Evolutionary conservation across 345 rosid species (phyloP), one percentile per base, ranked within the genome.

Genomic region (Citrus hindsii): DNA sequence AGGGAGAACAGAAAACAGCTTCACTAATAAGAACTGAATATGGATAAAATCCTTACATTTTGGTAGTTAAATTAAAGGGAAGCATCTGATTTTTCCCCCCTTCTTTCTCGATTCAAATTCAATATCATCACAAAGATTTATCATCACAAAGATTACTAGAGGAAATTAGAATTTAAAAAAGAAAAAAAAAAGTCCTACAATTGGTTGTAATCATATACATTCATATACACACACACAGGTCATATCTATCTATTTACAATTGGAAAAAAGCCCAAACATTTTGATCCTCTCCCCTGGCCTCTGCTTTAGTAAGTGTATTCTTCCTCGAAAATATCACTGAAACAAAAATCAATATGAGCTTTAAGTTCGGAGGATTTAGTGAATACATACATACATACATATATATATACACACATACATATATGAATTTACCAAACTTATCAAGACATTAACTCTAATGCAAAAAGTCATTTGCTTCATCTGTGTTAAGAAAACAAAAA

Each of bases 301-400:
- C 3, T 37, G 59, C 48, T 71, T 58, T 24, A 33, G 62, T 28
- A 25, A 38, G 46, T 22, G 62, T 7, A n/a, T 42, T 65, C 63
- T 51, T 35, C 79, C 8, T 46, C 25, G 10, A 62, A 67, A 78
- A 75, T 68, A 48, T 37, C 25, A 53, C 46, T 53, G 61, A 75
- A 75, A 27, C 64, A 75, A 53, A 69, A 6, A 38, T 32, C 5
- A 62, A 68, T 40, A 42, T 32, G 8, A 40, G 27, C 25, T 55
- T 58, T 27, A 35, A 28, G 63, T 51, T 53, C 10, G 8, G 32
- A 12, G 13, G 28, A 35, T 38, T 60, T 8, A 10, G 16, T 37
- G 58, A 4, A 46, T 2, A 40, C 8, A 40, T 2, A 33, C 35
- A 33, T 5, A 5, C 35, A 4, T 5, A 33, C 0, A 33, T 5